Base-by-base conservation (phyloP, 306 rosid genomes). In the Cotoneaster glaucophyllus region DNA sequence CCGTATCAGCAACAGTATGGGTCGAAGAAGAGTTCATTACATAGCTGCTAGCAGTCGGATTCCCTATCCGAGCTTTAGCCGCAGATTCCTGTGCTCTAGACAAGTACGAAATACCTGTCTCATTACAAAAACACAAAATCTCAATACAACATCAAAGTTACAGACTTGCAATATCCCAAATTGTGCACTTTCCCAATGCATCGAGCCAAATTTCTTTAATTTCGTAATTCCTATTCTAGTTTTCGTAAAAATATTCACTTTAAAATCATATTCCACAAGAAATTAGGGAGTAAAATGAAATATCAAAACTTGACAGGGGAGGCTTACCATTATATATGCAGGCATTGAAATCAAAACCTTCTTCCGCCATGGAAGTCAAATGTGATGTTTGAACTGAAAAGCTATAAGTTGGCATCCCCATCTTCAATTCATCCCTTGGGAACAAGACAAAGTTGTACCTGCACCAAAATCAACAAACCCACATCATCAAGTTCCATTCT, bases 281-380 rank as follows among this genome's bases (percentile, higher is more conserved):
- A 43, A 43, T 2, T n/a, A 28, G 61, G 31, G 21, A 79, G 67
- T 64, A 54, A 4, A 71, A 69, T 19, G 28, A 15, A 66, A 45
- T 17, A 13, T 15, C 12, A 58, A 25, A 45, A 45, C 53, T 45
- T 13, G 6, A 76, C 19, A 53, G 81, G 75, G 58, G 77, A 66
- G 41, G 56, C 82, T 78, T 80, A 94, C 98, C 98, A 54, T 92
- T 86, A 58, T 92, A 87, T 45, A 94, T 81, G 80, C 95, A 90
- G 61, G 90, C 84, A 86, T 90, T 92, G 84, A 94, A 94, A 77
- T 94, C 97, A 64, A 91, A 88, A 70, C 97, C 95, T 77, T 87
- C 87, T 56, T 82, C 80, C 74, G 97, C 98, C 92, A 90, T 86
- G 64, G 91, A 85, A 1, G 89, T 79, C 77, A 94, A 74, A 80